These are phyloP conservation scores for Gliomastix tumulicola DNA, from an alignment of 2,329 filamentous ascomycete genomes.

Conservation along the genomic window DNA sequence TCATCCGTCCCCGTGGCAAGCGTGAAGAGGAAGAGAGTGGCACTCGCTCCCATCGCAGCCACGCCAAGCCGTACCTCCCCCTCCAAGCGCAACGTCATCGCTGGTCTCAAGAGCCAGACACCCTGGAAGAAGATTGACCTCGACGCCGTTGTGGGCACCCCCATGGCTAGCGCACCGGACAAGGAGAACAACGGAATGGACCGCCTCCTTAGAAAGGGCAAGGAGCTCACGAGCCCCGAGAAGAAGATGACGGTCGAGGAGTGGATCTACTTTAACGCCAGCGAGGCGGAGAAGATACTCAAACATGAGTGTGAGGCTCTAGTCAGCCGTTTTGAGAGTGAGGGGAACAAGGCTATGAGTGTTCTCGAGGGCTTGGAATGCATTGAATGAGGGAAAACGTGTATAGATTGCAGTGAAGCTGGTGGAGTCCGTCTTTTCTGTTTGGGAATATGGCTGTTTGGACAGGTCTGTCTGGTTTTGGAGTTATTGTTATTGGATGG, in stretches of 20 bases:
- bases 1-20: slow-evolving; percentile 52
- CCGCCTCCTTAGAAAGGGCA: slow-evolving; percentile 45
- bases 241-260: slow-evolving; percentile 89
- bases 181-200: slow-evolving; percentile 45
- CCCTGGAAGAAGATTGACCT: slow-evolving; percentile 73
- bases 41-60: slow-evolving; percentile 35
- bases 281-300: slow-evolving; percentile 71
- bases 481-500: too few species aligned
- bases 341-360: slow-evolving; percentile 72
- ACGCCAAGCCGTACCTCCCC: slow-evolving; percentile 50
- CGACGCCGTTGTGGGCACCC: slow-evolving; percentile 58
- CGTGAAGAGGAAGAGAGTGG: slow-evolving; percentile 35
- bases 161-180: slow-evolving; percentile 27
- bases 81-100: slow-evolving; percentile 52
- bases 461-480: too few species aligned
- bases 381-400: neutral
- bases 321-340: slow-evolving; percentile 74
- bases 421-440: too few species aligned
- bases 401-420: too few species aligned
- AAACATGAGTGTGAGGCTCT: slow-evolving; percentile 76
- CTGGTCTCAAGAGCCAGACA: slow-evolving; percentile 46
- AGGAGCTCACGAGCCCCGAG: slow-evolving; percentile 65
- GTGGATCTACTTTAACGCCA: slow-evolving; percentile 81
- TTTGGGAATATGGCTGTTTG: too few species aligned
- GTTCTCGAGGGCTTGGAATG: slow-evolving; percentile 65